These are phyloP conservation scores for Penicillium corylophilum DNA, from an alignment of 2,329 filamentous ascomycete species.

Conservation along the genomic window DNA sequence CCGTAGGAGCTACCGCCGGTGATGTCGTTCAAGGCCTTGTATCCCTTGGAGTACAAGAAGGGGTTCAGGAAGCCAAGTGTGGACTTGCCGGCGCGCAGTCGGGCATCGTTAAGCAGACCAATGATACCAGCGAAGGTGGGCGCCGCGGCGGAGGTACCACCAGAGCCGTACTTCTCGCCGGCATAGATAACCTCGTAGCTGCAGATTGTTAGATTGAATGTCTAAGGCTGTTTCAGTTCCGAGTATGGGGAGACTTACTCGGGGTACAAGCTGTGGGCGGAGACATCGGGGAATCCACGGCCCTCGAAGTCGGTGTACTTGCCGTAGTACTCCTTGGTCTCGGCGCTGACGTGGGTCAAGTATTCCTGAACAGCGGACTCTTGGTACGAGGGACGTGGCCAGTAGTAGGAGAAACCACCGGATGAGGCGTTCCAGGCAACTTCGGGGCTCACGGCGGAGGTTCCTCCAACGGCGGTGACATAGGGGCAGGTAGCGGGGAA, in stretches of 20 bases:
- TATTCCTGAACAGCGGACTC: slow-evolving; percentile 46
- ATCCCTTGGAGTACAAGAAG: slow-evolving; percentile 53
- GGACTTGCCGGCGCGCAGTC: slow-evolving; percentile 51
- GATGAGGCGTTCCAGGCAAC: slow-evolving; percentile 47
- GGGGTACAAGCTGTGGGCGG: slow-evolving; percentile 54
- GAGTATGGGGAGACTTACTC: slow-evolving; percentile 44
- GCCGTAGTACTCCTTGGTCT: slow-evolving; percentile 39
- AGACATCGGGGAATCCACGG: slow-evolving; percentile 58
- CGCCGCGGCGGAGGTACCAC: slow-evolving; percentile 44
- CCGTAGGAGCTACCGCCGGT: slow-evolving; percentile 34
- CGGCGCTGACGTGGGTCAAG: slow-evolving; percentile 38
- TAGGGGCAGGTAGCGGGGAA: slow-evolving; percentile 70
- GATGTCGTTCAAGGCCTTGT: slow-evolving; percentile 51
- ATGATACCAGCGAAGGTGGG: slow-evolving; percentile 60
- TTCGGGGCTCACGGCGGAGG: slow-evolving; percentile 49
- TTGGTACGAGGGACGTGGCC: slow-evolving; percentile 50
- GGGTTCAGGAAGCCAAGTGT: slow-evolving; percentile 58
- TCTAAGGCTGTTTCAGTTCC: slow-evolving; percentile 34
- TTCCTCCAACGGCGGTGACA: slow-evolving; percentile 66
- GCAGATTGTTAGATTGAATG: not conserved
- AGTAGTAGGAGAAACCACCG: slow-evolving; percentile 56
- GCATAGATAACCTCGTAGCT: slow-evolving; percentile 16
- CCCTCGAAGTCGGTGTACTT: slow-evolving; percentile 53
- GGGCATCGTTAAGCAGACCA: slow-evolving; percentile 59
- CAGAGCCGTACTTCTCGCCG: slow-evolving; percentile 11